phyloP scores from a whole-genome alignment of 768 basidiomycete species.

The Suillus subalutaceus region DNA sequence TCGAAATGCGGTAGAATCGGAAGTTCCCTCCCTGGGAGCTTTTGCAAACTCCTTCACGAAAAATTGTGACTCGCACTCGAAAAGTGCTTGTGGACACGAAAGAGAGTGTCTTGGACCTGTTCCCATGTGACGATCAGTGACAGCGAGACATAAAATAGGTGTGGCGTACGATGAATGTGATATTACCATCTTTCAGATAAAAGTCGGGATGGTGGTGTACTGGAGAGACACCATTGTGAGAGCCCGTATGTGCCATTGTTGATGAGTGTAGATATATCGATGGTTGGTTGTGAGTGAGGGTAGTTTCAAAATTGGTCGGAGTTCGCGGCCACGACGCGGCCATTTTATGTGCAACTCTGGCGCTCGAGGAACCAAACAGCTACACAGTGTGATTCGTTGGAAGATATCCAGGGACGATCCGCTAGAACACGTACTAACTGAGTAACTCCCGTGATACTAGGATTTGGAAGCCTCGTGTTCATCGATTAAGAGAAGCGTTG shows the following conservation, averaged over 20 bases:
- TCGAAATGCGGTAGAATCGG: conserved; percentile 8
- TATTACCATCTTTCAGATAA: neutral
- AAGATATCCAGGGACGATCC: neutral
- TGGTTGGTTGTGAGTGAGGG: neutral
- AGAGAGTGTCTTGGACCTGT: neutral
- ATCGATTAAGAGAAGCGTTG: neutral
- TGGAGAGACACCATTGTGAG: neutral
- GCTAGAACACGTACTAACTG: neutral
- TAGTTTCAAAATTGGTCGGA: neutral
- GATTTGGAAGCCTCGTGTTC: neutral
- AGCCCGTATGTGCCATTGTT: neutral
- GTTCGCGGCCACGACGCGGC: neutral
- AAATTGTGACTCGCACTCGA: conserved; percentile 37
- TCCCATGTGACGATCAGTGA: neutral
- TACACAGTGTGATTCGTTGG: neutral
- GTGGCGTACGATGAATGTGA: neutral
- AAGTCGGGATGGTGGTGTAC: neutral
- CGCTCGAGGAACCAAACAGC: neutral
- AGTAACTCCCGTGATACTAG: neutral
- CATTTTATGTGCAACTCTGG: neutral
- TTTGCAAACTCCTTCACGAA: conserved; percentile 31
- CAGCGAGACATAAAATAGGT: no score
- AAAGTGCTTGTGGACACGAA: conserved; percentile 11
- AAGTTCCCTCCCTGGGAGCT: neutral
- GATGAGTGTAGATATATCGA: neutral